Conservation (phyloP, 768 basidiomycete genomes). For the Mycena capillaripes region DNA sequence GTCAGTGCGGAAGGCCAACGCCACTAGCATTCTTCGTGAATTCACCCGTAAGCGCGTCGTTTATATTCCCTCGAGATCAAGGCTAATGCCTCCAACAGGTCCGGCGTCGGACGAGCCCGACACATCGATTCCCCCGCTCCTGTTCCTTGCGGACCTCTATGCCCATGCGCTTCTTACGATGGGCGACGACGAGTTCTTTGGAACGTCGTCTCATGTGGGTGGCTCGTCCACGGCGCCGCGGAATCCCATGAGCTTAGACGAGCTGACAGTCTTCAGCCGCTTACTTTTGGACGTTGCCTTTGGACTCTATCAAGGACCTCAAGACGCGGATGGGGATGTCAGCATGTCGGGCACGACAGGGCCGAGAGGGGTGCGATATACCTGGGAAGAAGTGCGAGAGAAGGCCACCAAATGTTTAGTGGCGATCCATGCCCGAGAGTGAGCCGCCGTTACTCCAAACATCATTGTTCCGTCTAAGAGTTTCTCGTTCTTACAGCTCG, state of each 20-base stretch:
- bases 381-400: constrained; percentile 81
- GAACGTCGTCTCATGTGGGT: constrained; percentile 44
- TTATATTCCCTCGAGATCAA: not conserved
- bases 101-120: constrained; percentile 58
- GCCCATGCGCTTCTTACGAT: constrained; percentile 89
- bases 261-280: constrained; percentile 81
- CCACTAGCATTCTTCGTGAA: constrained; percentile 28
- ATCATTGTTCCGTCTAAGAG: constrained; percentile 4
- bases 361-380: constrained; percentile 58
- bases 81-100: not conserved
- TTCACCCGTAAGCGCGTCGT: constrained; percentile 16
- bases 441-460: constrained; percentile 45
- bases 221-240: constrained; percentile 51
- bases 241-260: constrained; percentile 88
- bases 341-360: constrained; percentile 40
- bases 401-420: constrained; percentile 84
- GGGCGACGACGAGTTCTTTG: constrained; percentile 98
- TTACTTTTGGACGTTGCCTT: constrained; percentile 90
- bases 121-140: constrained; percentile 69
- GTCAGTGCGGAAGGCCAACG: constrained; percentile 66
- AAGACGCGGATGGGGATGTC: constrained; percentile 49
- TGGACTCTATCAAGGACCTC: constrained; percentile 67
- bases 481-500: constrained; percentile 75
- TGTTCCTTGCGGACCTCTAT: constrained; percentile 88
- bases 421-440: constrained; percentile 93